Conservation (phyloP, 2,329 filamentous ascomycete species). For the Claviceps cyperi region DNA sequence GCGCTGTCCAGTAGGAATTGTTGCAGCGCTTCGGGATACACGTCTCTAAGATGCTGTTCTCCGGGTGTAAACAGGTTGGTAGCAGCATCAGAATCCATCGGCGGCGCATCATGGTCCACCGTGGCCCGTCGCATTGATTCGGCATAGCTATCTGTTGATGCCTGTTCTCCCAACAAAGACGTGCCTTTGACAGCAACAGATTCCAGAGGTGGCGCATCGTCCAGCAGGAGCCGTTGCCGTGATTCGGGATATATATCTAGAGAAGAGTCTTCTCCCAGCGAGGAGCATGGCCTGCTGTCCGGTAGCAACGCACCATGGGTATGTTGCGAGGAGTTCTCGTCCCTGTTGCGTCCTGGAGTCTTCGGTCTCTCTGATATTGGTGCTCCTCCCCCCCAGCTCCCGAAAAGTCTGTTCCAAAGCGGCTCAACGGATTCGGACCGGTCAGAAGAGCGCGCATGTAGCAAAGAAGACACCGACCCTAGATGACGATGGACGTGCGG, state of each 20-base stretch:
- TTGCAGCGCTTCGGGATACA: too few relatives aligned
- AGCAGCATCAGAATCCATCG: too few relatives aligned
- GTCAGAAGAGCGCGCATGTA: constrained; percentile 25
- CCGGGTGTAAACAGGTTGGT: too few relatives aligned
- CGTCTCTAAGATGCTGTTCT: too few relatives aligned
- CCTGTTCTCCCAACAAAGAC: neutral
- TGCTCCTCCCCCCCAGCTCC: constrained; percentile 21
- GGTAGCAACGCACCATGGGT: neutral
- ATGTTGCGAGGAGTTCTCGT: neutral
- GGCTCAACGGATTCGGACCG: constrained; percentile 35
- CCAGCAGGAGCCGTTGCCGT: constrained; percentile 34
- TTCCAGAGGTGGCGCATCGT: constrained; percentile 22
- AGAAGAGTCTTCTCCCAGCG: constrained; percentile 27
- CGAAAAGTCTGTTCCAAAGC: constrained; percentile 37
- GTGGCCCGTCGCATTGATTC: too few relatives aligned
- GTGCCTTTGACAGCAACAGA: constrained; percentile 6
- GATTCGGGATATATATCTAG: constrained; percentile 43
- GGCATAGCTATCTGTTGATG: too few relatives aligned
- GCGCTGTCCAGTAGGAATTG: too few relatives aligned
- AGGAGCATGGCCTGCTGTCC: neutral
- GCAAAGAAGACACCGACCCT: constrained; percentile 17
- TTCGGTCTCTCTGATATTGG: neutral
- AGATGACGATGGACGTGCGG: constrained; percentile 13
- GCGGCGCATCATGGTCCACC: too few relatives aligned
- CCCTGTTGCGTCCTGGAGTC: neutral